Evolutionary conservation across 1,284 basidiomycete species (phyloP), one percentile per base, ranked within the genome.

Genomic region (Cryptococcus sp.): DNA sequence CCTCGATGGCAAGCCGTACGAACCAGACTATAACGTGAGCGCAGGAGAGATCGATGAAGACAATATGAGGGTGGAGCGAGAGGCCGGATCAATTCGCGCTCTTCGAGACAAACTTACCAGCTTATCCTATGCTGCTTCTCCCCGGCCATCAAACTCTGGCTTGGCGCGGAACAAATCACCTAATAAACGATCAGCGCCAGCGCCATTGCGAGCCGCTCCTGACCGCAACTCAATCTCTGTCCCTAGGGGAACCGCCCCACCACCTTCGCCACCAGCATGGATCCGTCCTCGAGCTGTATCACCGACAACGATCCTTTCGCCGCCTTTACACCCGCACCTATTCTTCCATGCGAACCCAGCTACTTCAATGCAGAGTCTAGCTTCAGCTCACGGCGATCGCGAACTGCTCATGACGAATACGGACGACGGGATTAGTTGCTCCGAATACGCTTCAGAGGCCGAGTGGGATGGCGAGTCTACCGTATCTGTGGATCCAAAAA

Each of bases 291-390:
- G 67, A 27, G 59, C 64, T 5, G 54, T 58, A 5, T 65, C 59
- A 23, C 60, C 67, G 2, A 58, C 62, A n/a, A 48, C 61, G 19
- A 53, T 61, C 3, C 52, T 69, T 7, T 62, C 59, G 3, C 67
- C 65, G 19, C 67, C 67, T 2, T 30, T 67, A 23, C 65, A 69
- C 46, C 66, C 67, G n/a, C 62, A 69, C 43, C 48, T 69, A n/a
- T 69, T 69, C 57, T 69, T 69, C 51, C 63, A 63, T n/a, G 59
- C 66, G 1, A 45, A 49, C 38, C 63, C 43, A 23, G 22, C 23
- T 27, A 22, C 20, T 15, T 35, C 45, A 39, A 43, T 46, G n/a
- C 35, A 50, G 27, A n/a, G 46, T 11, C 20, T 43, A 17, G 17
- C 16, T 16, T 38, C 25, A 40, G 45, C 22, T 3, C 35, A 22